Evolutionary conservation across 148 eudicot genomes (phyloP).

Genomic region (Cornus florida): DNA sequence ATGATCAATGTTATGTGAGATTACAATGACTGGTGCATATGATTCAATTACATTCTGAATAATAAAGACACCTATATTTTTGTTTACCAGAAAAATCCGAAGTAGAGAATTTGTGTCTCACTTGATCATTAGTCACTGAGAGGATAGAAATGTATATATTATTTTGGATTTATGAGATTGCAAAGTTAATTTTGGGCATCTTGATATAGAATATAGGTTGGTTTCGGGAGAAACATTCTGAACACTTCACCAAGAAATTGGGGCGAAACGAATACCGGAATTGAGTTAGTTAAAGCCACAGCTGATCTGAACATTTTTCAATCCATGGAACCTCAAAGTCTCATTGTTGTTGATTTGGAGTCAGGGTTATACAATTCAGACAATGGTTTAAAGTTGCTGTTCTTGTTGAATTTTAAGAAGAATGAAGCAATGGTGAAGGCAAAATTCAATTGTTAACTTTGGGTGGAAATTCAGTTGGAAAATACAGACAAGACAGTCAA

Average conservation of each 20-base stretch:
- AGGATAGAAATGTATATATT: too few species aligned
- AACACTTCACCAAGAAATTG: background rate
- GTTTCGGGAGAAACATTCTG: background rate
- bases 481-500: too few species aligned
- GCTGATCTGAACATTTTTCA: background rate
- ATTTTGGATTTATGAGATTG: background rate
- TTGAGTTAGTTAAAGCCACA: background rate
- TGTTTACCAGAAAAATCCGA: too few species aligned
- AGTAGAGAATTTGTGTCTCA: too few species aligned
- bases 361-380: background rate
- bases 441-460: background rate
- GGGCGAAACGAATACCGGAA: too few species aligned
- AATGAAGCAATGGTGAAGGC: background rate
- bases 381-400: background rate
- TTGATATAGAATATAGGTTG: background rate
- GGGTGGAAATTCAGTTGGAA: too few species aligned
- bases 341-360: background rate
- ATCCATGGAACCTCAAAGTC: background rate
- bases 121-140: too few species aligned
- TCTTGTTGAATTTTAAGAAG: background rate
- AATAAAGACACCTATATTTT: too few species aligned
- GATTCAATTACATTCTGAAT: too few species aligned
- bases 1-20: too few species aligned
- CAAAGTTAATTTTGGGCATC: slow-evolving; percentile 1
- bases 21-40: too few species aligned